Conservation (phyloP, 2,329 filamentous ascomycete species). For the Fusarium sp. region DNA sequence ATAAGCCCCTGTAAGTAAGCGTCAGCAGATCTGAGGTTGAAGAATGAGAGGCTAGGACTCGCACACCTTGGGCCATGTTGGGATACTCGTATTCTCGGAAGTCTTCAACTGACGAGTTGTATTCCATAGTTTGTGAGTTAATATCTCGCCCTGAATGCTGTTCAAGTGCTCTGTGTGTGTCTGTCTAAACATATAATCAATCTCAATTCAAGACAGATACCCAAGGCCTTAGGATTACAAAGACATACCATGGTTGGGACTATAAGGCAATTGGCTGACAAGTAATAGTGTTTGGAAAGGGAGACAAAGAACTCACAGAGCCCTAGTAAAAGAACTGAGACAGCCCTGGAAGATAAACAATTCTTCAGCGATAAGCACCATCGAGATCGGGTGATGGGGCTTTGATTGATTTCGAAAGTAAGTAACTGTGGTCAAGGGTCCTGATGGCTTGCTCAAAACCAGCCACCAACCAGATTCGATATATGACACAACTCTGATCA, state of each 20-base stretch:
- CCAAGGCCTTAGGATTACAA: not conserved
- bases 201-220: not conserved
- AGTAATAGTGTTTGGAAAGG: not conserved
- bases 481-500: not conserved
- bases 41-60: not conserved
- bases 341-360: not conserved
- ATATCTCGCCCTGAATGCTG: slow-evolving; percentile 16
- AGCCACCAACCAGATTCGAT: not conserved
- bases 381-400: not conserved
- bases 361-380: not conserved
- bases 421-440: not conserved
- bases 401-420: not conserved
- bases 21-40: slow-evolving; percentile 8
- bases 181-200: slow-evolving; percentile 14
- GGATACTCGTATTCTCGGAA: slow-evolving; percentile 45
- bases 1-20: slow-evolving; percentile 52
- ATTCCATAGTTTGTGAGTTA: slow-evolving; percentile 33
- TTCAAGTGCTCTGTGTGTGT: slow-evolving; percentile 13
- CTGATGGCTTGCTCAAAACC: not conserved
- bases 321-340: not conserved
- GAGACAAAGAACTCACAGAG: not conserved
- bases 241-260: slow-evolving; percentile 31
- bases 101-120: slow-evolving; percentile 39
- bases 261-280: not conserved
- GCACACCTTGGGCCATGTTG: slow-evolving; percentile 43